These are phyloP conservation scores for Ambrosiella cleistominuta DNA, from an alignment of 2,329 filamentous ascomycete genomes.

Conservation along the genomic window DNA sequence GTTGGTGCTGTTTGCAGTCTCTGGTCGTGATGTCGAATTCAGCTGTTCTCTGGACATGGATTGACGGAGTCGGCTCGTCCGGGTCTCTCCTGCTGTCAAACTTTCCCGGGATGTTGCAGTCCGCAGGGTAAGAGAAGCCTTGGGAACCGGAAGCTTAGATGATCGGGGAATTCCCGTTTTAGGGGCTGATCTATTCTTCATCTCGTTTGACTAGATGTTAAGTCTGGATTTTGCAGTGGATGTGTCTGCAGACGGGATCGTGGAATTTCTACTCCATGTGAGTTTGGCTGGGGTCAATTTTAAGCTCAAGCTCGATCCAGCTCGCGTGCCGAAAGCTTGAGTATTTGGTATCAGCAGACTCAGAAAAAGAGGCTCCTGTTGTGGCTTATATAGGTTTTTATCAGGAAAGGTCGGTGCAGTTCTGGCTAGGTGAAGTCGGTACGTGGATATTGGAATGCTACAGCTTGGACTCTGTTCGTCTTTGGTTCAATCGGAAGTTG, in stretches of 20 bases:
- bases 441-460: not conserved
- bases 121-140: conserved; percentile 3
- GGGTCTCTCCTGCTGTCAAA: conserved; percentile 7
- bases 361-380: not conserved
- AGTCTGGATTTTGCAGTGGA: not conserved
- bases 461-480: conserved; percentile 1
- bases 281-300: not conserved
- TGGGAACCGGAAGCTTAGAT: conserved; percentile 12
- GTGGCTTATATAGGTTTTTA: too few species aligned
- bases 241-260: not conserved
- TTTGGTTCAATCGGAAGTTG: not conserved
- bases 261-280: not conserved
- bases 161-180: conserved; percentile 12
- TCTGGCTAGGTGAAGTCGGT: not conserved
- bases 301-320: not conserved
- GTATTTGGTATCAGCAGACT: not conserved
- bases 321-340: not conserved
- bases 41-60: conserved; percentile 12
- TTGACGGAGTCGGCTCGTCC: conserved; percentile 10
- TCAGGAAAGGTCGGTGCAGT: too few species aligned
- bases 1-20: not conserved
- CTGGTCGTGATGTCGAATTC: not conserved
- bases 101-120: conserved; percentile 10
- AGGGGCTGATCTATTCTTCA: conserved; percentile 8
- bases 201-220: not conserved